Base-by-base conservation (phyloP, 2,329 filamentous ascomycete genomes). In the Plectosphaerella sp. region DNA sequence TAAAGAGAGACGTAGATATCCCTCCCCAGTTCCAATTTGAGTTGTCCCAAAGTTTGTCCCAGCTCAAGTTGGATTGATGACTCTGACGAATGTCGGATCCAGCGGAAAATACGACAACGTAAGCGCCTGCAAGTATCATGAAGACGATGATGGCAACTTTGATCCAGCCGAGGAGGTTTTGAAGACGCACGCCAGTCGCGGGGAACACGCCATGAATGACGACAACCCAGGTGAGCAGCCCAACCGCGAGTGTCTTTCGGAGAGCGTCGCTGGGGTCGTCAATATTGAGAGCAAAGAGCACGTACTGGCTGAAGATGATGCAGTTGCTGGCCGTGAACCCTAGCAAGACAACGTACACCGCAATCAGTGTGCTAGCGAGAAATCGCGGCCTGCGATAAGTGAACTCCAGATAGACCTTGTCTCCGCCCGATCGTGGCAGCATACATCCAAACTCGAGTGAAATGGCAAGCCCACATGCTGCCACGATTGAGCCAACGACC, bases 351-450 rank as follows among this genome's bases (percentile, higher is more conserved):
- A 80, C 83, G 51, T 88, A 80, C 1, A 84, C 75, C 1, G 84
- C 83, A 12, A 88, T 72, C 15, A 89, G 62, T 0, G 81, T 84
- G 3, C 84, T 84, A 0, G 83, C 82, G 3, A 89, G 72, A 55
- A 87, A 84, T 6, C 77, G 75, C 2, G 86, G 86, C 33, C 73
- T 72, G 2, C 78, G 77, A 62, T 86, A 89, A 0, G 83, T 83
- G 63, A 84, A 86, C 64, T 89, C 86, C 45, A 89, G 76, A 61
- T 88, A 89, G 7, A 88, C 83, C 66, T 89, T 89, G 24, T 80
- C 73, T 22, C 85, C 86, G 7, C 86, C 86, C 1, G 82, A 86
- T 1, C 84, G 75, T 15, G 87, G 87, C 14, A 89, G 69, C 84
- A 88, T 88, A 59, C 79, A 85, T 0, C 86, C 86, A 59, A 82